Percentiles rank a stretch among this genome's conserved stretches.
These are phyloP conservation scores for Verticillium zaregamsianum DNA, from an alignment of 2,329 filamentous ascomycete genomes.

Conservation along the genomic window DNA sequence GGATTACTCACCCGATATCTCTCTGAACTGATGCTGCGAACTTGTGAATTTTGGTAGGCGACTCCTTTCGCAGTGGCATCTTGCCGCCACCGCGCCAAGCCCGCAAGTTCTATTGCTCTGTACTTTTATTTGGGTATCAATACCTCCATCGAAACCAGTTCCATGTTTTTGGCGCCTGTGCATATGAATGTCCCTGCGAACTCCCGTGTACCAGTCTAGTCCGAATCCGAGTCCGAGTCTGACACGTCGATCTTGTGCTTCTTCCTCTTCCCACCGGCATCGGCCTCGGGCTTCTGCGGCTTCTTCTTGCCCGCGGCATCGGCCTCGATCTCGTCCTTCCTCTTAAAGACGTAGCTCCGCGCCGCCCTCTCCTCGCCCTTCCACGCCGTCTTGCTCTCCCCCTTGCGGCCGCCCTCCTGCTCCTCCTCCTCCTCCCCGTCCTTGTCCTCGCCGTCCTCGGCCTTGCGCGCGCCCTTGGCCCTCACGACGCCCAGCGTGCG, in stretches of 20 bases:
- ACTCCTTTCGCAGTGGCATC: neutral
- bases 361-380: slow-evolving; percentile 39
- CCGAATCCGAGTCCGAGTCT: slow-evolving; percentile 21
- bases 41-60: neutral
- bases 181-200: neutral
- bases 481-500: slow-evolving; percentile 60
- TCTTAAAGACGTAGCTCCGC: slow-evolving; percentile 59
- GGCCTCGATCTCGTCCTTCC: slow-evolving; percentile 45
- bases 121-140: neutral
- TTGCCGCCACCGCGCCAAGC: neutral
- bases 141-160: neutral
- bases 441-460: slow-evolving; percentile 37
- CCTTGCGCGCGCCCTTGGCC: slow-evolving; percentile 39
- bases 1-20: neutral
- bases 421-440: neutral
- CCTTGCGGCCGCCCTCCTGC: neutral
- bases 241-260: slow-evolving; percentile 19
- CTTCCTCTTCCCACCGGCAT: slow-evolving; percentile 22
- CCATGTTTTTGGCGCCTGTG: neutral
- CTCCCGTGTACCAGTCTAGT: neutral
- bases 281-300: slow-evolving; percentile 14
- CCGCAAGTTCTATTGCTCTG: neutral
- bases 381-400: slow-evolving; percentile 23
- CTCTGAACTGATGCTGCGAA: neutral
- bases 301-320: slow-evolving; percentile 23